Evolutionary conservation across 495 filamentous ascomycete species (phyloP).

Genomic region (Sordaria brevicollis): DNA sequence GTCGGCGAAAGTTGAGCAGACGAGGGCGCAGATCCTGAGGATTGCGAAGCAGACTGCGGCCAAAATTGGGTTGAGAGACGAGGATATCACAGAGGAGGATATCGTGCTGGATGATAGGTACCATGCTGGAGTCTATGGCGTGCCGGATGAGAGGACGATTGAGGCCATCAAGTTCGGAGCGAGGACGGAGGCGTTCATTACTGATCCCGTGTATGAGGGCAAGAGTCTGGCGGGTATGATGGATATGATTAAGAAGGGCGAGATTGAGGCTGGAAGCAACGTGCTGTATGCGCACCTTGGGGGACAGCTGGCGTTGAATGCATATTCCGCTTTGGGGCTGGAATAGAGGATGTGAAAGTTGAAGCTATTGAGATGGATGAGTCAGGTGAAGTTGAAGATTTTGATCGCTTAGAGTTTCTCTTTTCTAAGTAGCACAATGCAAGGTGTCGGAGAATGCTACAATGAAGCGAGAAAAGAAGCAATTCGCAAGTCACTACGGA

Average conservation of each 20-base stretch:
- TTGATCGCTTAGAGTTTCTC: neutral
- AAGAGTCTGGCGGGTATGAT: slow-evolving; percentile 58
- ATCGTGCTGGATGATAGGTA: slow-evolving; percentile 51
- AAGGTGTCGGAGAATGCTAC: neutral
- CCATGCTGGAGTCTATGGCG: slow-evolving; percentile 50
- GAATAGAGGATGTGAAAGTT: neutral
- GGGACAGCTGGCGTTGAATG: slow-evolving; percentile 52
- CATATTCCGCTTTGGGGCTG: slow-evolving; percentile 28
- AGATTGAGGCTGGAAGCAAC: slow-evolving; percentile 42
- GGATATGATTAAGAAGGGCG: slow-evolving; percentile 47
- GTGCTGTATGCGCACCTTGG: slow-evolving; percentile 56
- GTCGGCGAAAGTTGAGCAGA: slow-evolving; percentile 44
- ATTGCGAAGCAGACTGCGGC: slow-evolving; percentile 49
- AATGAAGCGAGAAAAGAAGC: neutral
- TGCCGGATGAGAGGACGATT: slow-evolving; percentile 45
- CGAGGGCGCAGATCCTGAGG: slow-evolving; percentile 44
- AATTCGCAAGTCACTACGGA: neutral
- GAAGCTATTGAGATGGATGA: neutral
- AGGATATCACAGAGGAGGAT: slow-evolving; percentile 45
- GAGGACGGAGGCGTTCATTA: slow-evolving; percentile 52
- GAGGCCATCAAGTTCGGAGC: slow-evolving; percentile 54
- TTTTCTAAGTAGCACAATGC: neutral
- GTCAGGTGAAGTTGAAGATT: neutral
- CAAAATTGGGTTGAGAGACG: slow-evolving; percentile 44
- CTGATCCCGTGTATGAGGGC: slow-evolving; percentile 58